A percentile compares a stretch with the other conserved stretches of the same genome.
These are phyloP conservation scores for Isabelozyma heimii DNA, from an alignment of 805 yeast genomes.

Conservation along the genomic window DNA sequence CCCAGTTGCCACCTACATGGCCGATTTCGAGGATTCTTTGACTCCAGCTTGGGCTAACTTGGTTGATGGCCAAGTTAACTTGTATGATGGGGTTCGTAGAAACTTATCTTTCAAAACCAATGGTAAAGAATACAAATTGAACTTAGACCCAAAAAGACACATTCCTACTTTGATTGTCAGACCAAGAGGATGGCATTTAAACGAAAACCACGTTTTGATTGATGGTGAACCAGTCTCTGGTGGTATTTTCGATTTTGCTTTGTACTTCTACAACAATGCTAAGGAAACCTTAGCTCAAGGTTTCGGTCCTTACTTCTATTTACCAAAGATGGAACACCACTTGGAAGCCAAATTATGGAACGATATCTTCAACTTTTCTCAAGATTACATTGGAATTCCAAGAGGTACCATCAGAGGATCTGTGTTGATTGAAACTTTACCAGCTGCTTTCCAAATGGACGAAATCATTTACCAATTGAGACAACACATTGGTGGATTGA, in stretches of 20 bases:
- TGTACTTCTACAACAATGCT: conserved; percentile 77
- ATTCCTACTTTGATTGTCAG: conserved; percentile 78
- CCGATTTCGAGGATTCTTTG: conserved; percentile 82
- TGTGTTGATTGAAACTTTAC: conserved; percentile 77
- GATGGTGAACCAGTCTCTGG: conserved; percentile 79
- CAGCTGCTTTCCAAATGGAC: conserved; percentile 85
- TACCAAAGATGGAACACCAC: conserved; percentile 87
- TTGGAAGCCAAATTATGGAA: conserved; percentile 83
- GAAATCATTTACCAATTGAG: conserved; percentile 76
- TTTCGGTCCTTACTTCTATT: conserved; percentile 76
- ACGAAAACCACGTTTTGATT: conserved; percentile 65
- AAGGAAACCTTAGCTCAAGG: conserved; percentile 58
- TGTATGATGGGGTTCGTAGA: conserved; percentile 73
- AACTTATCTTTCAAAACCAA: conserved; percentile 45
- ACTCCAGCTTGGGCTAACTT: conserved; percentile 82
- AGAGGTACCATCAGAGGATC: conserved; percentile 82
- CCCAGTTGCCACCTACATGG: conserved; percentile 78
- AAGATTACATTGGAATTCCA: conserved; percentile 64
- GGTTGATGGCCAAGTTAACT: conserved; percentile 77
- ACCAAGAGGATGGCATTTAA: conserved; percentile 89
- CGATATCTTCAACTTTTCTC: conserved; percentile 72
- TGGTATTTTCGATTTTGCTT: conserved; percentile 75
- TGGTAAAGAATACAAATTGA: conserved; percentile 44
- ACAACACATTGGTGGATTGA: conserved; percentile 75
- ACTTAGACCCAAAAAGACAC: conserved; percentile 49